Base-by-base conservation (phyloP, 2,329 filamentous ascomycete genomes). In the Ophiostoma australiae region DNA sequence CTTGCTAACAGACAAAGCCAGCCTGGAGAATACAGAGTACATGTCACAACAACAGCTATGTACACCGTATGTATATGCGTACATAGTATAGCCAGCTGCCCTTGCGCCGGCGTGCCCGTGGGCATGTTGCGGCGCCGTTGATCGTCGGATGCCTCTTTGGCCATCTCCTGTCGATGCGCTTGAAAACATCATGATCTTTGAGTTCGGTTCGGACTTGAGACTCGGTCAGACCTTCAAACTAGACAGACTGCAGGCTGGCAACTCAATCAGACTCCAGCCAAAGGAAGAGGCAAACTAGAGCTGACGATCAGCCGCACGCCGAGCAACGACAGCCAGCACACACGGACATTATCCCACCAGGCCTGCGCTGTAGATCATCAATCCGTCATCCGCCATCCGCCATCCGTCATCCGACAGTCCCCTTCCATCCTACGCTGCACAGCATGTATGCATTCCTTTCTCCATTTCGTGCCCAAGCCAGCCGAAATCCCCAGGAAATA, bases 281-380 rank as follows among this genome's bases (percentile, higher is more conserved):
- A 27, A 58, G n/a, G 23, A 58, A 58, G 52, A 6, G 52, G 52
- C 52, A 58, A 58, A 58, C 48, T 48, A 27, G 48, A 55, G 48
- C 48, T 27, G 52, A 58, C 52, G 11, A 58, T 58, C 52, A 58
- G 52, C 52, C 52, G 52, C 52, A 58, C 23, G 52, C n/a, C 52
- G 10, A 58, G 52, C 52, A 27, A 58, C 4, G 23, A 5, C 20
- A 58, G 23, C 23, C 23, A 58, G 13, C 52, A 48, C 44, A 48
- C 44, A 48, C 20, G 20, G 20, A 8, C 44, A 48, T 44, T 44
- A 15, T 17, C 37, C 10, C 3, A 17, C 10, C 3, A 17, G 41
- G 41, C 17, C 20, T 48, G 17, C 17, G 44, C 44, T 48, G 44
- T 48, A n/a, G 17, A 48, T 48, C 44, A n/a, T 48, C 5, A 39